Evolutionary conservation across 441 rosid genomes (phyloP).

Genomic region (Biscutella auriculata): DNA sequence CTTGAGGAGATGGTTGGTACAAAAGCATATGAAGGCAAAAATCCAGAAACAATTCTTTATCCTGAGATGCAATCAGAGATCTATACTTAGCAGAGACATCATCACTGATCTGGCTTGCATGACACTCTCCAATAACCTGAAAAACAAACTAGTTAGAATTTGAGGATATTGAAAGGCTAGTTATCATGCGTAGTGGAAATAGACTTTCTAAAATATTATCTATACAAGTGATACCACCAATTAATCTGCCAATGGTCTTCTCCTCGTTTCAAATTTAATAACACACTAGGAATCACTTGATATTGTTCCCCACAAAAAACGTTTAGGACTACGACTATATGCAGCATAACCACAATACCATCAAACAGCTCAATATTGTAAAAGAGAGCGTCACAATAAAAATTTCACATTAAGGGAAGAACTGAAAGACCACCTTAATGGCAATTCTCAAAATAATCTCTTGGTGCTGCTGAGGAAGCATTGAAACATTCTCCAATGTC

Average conservation of each 20-base stretch:
- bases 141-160: constrained; percentile 16
- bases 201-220: neutral
- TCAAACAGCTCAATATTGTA: no score
- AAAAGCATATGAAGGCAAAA: constrained; percentile 67
- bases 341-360: constrained; percentile 1
- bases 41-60: constrained; percentile 60
- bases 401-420: neutral
- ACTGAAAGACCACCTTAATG: constrained; percentile 36
- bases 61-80: constrained; percentile 38
- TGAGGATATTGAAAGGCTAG: neutral
- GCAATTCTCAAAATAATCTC: constrained; percentile 69
- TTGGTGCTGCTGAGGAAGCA: constrained; percentile 75
- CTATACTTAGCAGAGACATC: constrained; percentile 61
- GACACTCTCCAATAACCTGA: constrained; percentile 89
- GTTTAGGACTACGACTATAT: neutral
- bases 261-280: neutral
- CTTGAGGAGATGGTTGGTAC: constrained; percentile 61
- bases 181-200: neutral
- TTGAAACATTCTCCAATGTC: constrained; percentile 51
- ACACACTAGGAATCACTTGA: neutral
- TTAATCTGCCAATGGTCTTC: neutral
- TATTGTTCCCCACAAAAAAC: neutral
- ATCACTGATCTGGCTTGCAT: constrained; percentile 47
- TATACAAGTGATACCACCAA: neutral
- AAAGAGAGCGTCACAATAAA: no score